These are phyloP conservation scores for Pyrenophora seminiperda DNA, from an alignment of 2,329 filamentous ascomycete genomes.

Conservation along the genomic window DNA sequence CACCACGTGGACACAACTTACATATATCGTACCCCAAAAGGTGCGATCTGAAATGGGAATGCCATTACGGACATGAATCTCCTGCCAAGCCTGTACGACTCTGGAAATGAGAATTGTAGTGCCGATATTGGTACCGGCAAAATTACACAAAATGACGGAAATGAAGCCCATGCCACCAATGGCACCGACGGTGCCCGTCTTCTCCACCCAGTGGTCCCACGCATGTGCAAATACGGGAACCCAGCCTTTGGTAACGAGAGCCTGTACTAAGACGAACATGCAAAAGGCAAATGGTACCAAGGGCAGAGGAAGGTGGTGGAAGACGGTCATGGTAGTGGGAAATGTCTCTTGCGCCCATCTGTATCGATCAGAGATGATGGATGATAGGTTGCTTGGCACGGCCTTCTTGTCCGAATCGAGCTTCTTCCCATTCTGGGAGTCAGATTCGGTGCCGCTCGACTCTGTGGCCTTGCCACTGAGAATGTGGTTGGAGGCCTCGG, in stretches of 20 bases:
- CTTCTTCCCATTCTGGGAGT: slow-evolving; percentile 12
- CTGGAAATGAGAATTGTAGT: slow-evolving; percentile 75
- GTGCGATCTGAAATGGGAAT: slow-evolving; percentile 65
- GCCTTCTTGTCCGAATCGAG: slow-evolving; percentile 4
- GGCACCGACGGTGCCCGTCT: slow-evolving; percentile 70
- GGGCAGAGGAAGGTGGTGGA: slow-evolving; percentile 68
- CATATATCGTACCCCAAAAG: slow-evolving; percentile 74
- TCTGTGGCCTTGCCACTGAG: slow-evolving; percentile 8
- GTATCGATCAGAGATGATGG: slow-evolving; percentile 54
- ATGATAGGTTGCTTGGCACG: slow-evolving; percentile 58
- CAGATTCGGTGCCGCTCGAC: background rate
- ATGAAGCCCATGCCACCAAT: slow-evolving; percentile 76
- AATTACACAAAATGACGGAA: slow-evolving; percentile 73
- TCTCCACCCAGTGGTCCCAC: slow-evolving; percentile 74
- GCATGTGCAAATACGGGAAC: slow-evolving; percentile 73
- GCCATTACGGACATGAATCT: slow-evolving; percentile 58
- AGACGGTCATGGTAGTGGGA: slow-evolving; percentile 69
- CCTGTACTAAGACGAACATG: slow-evolving; percentile 78
- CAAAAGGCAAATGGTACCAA: slow-evolving; percentile 73
- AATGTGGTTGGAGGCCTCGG: slow-evolving; percentile 5
- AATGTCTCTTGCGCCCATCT: slow-evolving; percentile 72
- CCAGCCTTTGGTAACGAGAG: slow-evolving; percentile 75
- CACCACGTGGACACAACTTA: too few species aligned
- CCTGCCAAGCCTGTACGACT: slow-evolving; percentile 70
- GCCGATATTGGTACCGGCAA: slow-evolving; percentile 77